Evolutionary conservation across 805 yeast genomes (phyloP).

Genomic region (Pichia nakasei): DNA sequence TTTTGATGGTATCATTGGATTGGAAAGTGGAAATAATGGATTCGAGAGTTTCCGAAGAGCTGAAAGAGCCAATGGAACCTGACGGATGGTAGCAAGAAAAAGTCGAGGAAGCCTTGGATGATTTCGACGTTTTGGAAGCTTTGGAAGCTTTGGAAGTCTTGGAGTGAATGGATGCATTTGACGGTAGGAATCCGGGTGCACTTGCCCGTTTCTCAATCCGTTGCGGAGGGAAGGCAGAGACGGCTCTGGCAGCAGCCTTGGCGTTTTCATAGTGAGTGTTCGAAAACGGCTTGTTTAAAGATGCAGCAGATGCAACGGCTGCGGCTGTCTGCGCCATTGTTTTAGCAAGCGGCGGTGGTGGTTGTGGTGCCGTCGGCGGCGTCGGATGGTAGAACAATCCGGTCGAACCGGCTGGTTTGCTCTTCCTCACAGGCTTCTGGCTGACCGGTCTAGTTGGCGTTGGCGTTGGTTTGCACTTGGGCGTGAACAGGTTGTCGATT

Average conservation of each 20-base stretch:
- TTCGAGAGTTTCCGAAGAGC: background rate
- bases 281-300: background rate
- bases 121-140: background rate
- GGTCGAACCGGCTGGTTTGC: too few species aligned
- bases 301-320: background rate
- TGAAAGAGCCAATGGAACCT: background rate
- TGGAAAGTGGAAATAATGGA: background rate
- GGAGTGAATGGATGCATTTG: background rate
- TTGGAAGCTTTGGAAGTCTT: background rate
- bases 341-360: background rate
- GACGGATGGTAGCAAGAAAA: background rate
- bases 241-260: conserved; percentile 9
- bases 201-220: background rate
- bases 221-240: too few species aligned
- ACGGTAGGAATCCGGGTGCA: background rate
- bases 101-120: background rate
- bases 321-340: conserved; percentile 9
- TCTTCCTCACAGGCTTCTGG: too few species aligned
- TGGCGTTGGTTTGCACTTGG: background rate
- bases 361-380: too few species aligned
- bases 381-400: too few species aligned
- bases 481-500: background rate
- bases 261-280: conserved; percentile 1
- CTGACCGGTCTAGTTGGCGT: background rate
- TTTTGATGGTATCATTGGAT: background rate